phyloP scores from a whole-genome alignment of 176 grass and related monocot species.

The Oryza rufipogon region DNA sequence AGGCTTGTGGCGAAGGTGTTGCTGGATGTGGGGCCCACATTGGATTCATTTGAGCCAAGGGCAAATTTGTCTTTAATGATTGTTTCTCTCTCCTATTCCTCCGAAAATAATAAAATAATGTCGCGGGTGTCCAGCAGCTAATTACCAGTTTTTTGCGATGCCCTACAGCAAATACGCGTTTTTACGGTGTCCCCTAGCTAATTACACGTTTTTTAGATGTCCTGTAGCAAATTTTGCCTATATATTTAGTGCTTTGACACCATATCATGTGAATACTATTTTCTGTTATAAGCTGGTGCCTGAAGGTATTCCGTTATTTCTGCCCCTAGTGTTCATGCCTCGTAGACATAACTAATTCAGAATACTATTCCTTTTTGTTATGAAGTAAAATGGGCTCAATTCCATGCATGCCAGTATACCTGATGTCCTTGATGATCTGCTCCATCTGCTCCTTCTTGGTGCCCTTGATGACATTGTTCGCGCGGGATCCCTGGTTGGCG shows the following conservation, averaged over 20 bases:
- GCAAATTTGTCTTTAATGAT: no score
- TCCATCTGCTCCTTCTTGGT: conserved; percentile 89
- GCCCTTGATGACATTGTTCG: conserved; percentile 70
- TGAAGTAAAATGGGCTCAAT: not conserved
- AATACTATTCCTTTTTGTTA: not conserved
- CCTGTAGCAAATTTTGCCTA: no score
- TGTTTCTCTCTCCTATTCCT: no score
- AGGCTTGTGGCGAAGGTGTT: no score
- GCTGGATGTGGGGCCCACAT: no score
- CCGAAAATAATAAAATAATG: no score
- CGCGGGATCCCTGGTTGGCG: conserved; percentile 77
- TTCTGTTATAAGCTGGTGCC: not conserved
- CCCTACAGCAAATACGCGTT: no score
- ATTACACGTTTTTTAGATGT: no score
- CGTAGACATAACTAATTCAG: not conserved
- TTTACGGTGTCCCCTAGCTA: no score
- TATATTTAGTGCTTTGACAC: not conserved
- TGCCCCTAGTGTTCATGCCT: not conserved
- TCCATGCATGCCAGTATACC: conserved; percentile 45
- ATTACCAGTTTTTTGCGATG: no score
- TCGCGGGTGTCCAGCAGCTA: no score
- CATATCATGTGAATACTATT: not conserved
- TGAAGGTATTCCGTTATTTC: not conserved
- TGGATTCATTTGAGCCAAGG: no score
- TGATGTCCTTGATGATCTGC: conserved; percentile 90